Evolutionary conservation across 495 filamentous ascomycete species (phyloP), one percentile per base, ranked within the genome.

Genomic region (Sphaerosporella brunnea): DNA sequence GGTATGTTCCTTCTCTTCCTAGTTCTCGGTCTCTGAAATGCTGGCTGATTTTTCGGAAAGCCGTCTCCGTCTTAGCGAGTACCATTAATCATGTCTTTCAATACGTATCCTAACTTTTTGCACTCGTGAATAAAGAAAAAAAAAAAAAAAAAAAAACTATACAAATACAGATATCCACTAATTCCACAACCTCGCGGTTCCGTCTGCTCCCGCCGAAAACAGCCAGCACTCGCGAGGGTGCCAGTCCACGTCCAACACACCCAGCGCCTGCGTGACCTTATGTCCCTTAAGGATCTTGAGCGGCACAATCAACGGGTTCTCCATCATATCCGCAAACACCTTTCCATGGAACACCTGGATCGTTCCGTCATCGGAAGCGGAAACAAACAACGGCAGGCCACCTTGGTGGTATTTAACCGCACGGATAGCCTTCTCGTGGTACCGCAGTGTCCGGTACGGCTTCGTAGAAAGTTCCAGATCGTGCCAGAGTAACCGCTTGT

Each of bases 301-400:
- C 13, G 92, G 90, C 36, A 96, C 90, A 56, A 97, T 93, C 34
- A 77, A 84, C 19, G 90, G 84, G 63, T 93, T 93, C 69, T 92
- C 85, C 70, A 96, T 79, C 67, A 93, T 69, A 61, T 96, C 90
- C 49, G 75, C 80, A 25, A 87, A 84, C 25, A 96, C 88, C 64
- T 82, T 90, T 45, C 86, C 90, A 64, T 97, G 90, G 70, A 95
- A 95, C 26, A 97, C 80, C 66, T 96, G 92, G 50, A 96, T 61
- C 23, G 75, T 83, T 20, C 90, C 90, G 64, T 97, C 90, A 60
- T 97, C 90, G 63, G 79, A 84, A 36, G 82, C 84, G 53, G 93
- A 86, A 3, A 82, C 87, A 58, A 96, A 95, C 23, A 96, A 71
- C 23, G 90, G 92, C 50, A 88, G 72, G 0, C 77, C 78, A 49